Evolutionary conservation across 108 stramenopile species (phyloP).

Genomic region (Stephanodiscus triporus): DNA sequence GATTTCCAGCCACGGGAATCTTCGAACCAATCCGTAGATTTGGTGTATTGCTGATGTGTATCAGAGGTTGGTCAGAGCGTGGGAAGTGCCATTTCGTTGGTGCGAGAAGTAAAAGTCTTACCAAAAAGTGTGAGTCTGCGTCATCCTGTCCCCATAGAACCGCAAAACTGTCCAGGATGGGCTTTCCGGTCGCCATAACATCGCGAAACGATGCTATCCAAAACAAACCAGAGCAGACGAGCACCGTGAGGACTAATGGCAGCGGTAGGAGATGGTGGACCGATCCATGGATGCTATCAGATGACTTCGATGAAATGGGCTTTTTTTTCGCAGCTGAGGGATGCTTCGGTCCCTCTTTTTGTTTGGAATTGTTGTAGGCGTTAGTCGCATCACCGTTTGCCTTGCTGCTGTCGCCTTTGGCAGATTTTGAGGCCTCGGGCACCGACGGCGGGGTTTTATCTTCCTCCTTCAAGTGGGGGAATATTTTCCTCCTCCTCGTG

Average conservation of each 20-base stretch:
- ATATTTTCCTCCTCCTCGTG: constrained; percentile 37
- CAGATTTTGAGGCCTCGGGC: background rate
- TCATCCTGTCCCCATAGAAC: constrained; percentile 30
- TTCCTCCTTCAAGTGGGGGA: constrained; percentile 36
- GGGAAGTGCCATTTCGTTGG: background rate
- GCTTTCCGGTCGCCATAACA: constrained; percentile 78
- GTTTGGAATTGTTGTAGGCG: constrained; percentile 18
- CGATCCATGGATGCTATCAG: background rate
- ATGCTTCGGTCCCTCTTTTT: constrained; percentile 8
- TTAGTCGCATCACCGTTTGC: constrained; percentile 11
- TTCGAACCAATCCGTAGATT: constrained; percentile 77
- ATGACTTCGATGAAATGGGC: background rate
- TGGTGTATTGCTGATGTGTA: constrained; percentile 65
- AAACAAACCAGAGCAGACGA: constrained; percentile 78
- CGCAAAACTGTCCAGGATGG: constrained; percentile 58
- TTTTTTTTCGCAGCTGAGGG: background rate
- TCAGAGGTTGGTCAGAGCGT: background rate
- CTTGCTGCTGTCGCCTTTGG: constrained; percentile 8
- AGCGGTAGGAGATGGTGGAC: constrained; percentile 76
- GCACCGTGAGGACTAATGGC: constrained; percentile 61
- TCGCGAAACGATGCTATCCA: constrained; percentile 79
- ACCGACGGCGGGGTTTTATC: background rate
- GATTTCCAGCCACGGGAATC: constrained; percentile 85
- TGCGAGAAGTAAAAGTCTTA: constrained; percentile 34
- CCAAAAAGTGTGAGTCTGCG: constrained; percentile 61